Conservation (phyloP, 2,329 filamentous ascomycete genomes). For the Trichoderma polysporum region DNA sequence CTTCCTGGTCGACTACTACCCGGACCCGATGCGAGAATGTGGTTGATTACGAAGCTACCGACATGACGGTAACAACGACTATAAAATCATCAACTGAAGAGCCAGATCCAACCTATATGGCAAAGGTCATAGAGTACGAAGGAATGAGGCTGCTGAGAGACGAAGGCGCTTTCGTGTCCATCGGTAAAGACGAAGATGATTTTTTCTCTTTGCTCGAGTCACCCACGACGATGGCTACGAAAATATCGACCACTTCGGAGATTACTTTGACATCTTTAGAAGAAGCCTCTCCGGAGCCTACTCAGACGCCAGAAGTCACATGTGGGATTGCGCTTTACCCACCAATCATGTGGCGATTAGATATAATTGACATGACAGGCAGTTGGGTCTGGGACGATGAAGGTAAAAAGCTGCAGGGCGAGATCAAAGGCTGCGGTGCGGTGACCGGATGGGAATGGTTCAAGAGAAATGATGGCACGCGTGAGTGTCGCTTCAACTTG, state of each 20-base stretch:
- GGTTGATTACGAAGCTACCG: constrained; percentile 15
- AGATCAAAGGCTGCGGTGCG: constrained; percentile 5
- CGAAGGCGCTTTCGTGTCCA: no score
- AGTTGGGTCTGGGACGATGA: neutral
- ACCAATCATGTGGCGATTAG: neutral
- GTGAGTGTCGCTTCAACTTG: neutral
- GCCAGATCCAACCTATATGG: neutral
- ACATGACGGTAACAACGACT: constrained; percentile 1
- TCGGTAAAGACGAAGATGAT: neutral
- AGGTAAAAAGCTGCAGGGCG: neutral
- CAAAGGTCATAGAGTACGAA: neutral
- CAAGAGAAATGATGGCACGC: neutral
- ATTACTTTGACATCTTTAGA: neutral
- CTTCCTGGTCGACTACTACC: constrained; percentile 9
- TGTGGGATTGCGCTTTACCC: neutral
- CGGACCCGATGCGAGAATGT: constrained; percentile 11
- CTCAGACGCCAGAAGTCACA: no score
- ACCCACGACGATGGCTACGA: neutral
- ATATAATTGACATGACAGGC: neutral
- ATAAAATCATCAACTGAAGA: neutral
- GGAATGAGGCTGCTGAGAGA: no score
- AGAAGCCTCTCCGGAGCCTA: neutral
- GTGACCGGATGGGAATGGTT: constrained; percentile 10
- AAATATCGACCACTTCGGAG: neutral
- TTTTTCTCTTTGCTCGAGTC: neutral